Conservation (phyloP, 805 yeast species). For the Debaryomyces castellii region DNA sequence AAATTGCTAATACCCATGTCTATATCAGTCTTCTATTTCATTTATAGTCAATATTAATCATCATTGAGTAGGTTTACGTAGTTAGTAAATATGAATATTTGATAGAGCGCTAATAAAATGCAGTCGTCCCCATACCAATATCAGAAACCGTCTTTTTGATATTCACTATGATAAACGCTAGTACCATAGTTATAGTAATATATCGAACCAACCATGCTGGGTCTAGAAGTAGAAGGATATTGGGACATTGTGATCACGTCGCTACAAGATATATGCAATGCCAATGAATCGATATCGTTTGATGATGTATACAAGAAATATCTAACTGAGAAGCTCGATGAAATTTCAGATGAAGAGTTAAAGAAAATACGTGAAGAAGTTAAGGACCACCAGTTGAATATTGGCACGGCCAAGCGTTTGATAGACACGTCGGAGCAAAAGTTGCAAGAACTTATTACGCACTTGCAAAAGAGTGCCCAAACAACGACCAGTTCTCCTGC, state of each 20-base stretch:
- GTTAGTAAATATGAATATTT: not conserved
- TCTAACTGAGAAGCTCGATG: constrained; percentile 18
- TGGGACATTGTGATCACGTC: constrained; percentile 72
- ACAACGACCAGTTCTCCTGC: constrained; percentile 5
- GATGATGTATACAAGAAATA: constrained; percentile 37
- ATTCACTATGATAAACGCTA: not conserved
- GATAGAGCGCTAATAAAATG: not conserved
- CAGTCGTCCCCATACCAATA: not conserved
- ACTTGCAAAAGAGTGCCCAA: constrained; percentile 17
- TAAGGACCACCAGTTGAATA: constrained; percentile 54
- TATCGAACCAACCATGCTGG: constrained; percentile 4
- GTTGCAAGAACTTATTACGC: constrained; percentile 44
- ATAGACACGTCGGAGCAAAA: constrained; percentile 44
- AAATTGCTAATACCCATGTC: constrained; percentile 2
- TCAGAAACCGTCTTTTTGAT: not conserved
- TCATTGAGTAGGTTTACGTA: no score
- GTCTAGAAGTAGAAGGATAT: constrained; percentile 49
- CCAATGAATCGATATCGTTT: constrained; percentile 54
- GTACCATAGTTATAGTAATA: not conserved
- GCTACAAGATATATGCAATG: constrained; percentile 64
- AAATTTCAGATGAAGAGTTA: constrained; percentile 35
- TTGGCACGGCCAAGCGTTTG: constrained; percentile 47
- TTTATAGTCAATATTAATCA: not conserved
- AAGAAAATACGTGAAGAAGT: constrained; percentile 40
- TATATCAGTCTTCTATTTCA: not conserved